Base-by-base conservation (phyloP, 2,329 filamentous ascomycete genomes). In the Claviceps maximensis region DNA sequence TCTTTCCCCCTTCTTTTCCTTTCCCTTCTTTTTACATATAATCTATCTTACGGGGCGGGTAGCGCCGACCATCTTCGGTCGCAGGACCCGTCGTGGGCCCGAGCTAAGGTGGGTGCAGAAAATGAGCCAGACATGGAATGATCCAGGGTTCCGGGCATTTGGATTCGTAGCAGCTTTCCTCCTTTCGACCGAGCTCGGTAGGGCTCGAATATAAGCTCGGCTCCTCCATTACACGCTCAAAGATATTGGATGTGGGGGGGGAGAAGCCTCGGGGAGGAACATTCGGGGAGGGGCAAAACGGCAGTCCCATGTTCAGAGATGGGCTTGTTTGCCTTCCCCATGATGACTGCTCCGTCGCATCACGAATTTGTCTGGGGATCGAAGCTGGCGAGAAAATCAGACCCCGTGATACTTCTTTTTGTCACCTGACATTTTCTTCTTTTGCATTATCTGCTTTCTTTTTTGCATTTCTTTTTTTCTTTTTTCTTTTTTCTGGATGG, bases 241-340 rank as follows among this genome's bases (percentile, higher is more conserved):
- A 4, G 4, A 2, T 38, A 6, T 6, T 38, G 36, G 36, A n/a
- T 17, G 15, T 38, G 17, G 36, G 36, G n/a, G 1, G 36, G 36
- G 36, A 4, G 7, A 33, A 33, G 8, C 4, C 36, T 38, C 5
- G 23, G n/a, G n/a, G n/a, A n/a, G n/a, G n/a, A n/a, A n/a, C n/a
- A n/a, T n/a, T n/a, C 38, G 49, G 41, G 41, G 19, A n/a, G n/a
- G 7, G 12, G 8, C 40, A 13, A 19, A 49, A 27, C 19, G 25
- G 12, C 29, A 12, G 19, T 46, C 29, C 49, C 25, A 42, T 31
- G 17, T 44, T 23, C 17, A 21, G 41, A 48, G 31, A 55, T 53
- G 54, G 54, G 29, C 49, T 49, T 55, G 23, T 51, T 40, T 31
- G 29, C 38, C 17, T 53, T 53, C 47, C 49, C 54, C 51, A 50